phyloP scores from a whole-genome alignment of 1,284 basidiomycete species.

The Rhodotorula sp. region DNA sequence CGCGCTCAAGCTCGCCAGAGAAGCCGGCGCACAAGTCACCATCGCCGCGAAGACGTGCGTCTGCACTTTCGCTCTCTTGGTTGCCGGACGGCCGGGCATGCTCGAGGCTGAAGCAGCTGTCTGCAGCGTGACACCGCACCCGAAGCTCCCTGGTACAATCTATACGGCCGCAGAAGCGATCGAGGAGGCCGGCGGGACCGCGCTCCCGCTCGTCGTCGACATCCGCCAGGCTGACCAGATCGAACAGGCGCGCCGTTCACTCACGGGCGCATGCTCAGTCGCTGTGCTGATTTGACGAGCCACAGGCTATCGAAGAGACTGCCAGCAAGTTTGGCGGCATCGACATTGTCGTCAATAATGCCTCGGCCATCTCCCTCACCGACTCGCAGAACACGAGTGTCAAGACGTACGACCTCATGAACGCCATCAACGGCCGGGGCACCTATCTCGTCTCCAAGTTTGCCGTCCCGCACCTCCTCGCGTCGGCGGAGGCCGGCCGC shows the following conservation, averaged over 20 bases:
- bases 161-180: constrained; percentile 49
- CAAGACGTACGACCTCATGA: constrained; percentile 45
- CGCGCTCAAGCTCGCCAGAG: constrained; percentile 11
- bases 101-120: too few species aligned
- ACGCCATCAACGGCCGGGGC: constrained; percentile 47
- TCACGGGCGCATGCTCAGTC: background rate
- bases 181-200: constrained; percentile 41
- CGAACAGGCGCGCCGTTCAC: constrained; percentile 22
- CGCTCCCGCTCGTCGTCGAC: constrained; percentile 48
- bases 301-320: constrained; percentile 30
- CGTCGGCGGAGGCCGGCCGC: constrained; percentile 25
- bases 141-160: constrained; percentile 49
- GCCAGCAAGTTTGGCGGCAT: constrained; percentile 45
- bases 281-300: background rate
- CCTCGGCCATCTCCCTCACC: constrained; percentile 48
- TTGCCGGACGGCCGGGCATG: background rate
- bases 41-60: constrained; percentile 37
- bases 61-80: background rate
- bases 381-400: constrained; percentile 40
- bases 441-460: constrained; percentile 45
- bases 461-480: constrained; percentile 47
- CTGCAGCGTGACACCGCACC: constrained; percentile 30
- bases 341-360: constrained; percentile 50
- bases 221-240: constrained; percentile 46
- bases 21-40: constrained; percentile 15